Conservation (phyloP, 2,329 filamentous ascomycete species). For the Xylaria hypoxylon region DNA sequence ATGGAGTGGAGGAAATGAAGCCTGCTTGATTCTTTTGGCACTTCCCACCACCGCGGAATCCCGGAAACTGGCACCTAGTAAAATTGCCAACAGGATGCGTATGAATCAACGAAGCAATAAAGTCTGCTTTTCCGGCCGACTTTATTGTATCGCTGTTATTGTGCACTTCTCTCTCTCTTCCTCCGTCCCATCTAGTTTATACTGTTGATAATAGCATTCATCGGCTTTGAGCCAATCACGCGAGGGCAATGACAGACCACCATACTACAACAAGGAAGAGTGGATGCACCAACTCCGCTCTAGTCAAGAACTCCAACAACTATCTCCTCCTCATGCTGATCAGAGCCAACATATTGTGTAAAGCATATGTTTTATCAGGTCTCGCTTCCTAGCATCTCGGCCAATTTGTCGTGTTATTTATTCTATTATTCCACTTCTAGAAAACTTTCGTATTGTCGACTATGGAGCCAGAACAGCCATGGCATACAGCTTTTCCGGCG, state of each 20-base stretch:
- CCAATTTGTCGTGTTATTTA: background rate
- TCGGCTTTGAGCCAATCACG: constrained; percentile 25
- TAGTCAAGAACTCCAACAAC: background rate
- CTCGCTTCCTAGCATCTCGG: background rate
- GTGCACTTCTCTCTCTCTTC: background rate
- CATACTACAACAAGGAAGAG: background rate
- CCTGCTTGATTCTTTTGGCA: constrained; percentile 13
- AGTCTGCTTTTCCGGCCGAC: background rate
- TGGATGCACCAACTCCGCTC: constrained; percentile 19
- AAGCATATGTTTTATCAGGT: background rate
- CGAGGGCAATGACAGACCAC: constrained; percentile 10
- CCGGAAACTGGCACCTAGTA: constrained; percentile 15
- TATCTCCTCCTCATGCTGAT: constrained; percentile 1
- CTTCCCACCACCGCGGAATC: background rate
- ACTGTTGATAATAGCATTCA: background rate
- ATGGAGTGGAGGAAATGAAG: background rate
- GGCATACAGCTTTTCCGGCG: constrained; percentile 34
- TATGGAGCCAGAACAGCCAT: constrained; percentile 35
- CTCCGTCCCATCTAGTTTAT: background rate
- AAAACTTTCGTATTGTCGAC: constrained; percentile 1
- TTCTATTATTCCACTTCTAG: background rate
- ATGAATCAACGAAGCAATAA: background rate
- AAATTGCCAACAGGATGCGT: background rate
- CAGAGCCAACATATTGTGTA: background rate
- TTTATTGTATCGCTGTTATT: background rate